Percentiles rank a stretch among this genome's conserved stretches.
phyloP scores from a whole-genome alignment of 805 yeast species.

The Teunomyces cretensis region DNA sequence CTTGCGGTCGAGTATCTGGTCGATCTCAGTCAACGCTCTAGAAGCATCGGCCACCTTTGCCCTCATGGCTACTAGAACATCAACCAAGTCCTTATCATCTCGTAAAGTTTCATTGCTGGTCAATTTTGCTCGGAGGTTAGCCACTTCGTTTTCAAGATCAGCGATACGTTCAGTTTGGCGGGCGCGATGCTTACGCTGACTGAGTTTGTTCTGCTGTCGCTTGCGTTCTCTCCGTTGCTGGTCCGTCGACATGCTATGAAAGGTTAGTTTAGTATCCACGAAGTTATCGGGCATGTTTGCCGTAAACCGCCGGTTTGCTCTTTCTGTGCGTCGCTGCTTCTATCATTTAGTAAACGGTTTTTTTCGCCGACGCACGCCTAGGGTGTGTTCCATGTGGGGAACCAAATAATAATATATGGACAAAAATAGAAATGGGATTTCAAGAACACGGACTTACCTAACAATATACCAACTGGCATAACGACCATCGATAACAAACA shows the following conservation, averaged over 20 bases:
- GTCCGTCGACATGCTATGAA: background rate
- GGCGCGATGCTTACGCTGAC: conserved; percentile 2
- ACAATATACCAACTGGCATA: background rate
- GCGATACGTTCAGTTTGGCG: conserved; percentile 1
- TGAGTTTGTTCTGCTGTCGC: conserved; percentile 4
- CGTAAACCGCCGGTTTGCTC: background rate
- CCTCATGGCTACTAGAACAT: background rate
- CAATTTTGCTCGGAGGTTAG: background rate
- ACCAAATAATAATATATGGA: background rate
- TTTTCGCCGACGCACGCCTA: conserved; percentile 2
- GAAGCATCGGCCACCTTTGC: conserved; percentile 2
- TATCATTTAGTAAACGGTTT: background rate
- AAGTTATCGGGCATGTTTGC: background rate
- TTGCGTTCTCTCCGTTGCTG: conserved; percentile 1
- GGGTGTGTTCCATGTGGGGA: background rate
- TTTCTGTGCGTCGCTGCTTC: background rate
- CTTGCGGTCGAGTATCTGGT: background rate
- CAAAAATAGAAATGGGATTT: background rate
- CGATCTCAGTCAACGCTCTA: conserved; percentile 1
- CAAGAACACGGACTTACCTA: no score
- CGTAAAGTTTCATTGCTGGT: background rate
- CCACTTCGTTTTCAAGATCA: conserved; percentile 1
- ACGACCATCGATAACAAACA: no score
- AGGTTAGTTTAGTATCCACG: background rate
- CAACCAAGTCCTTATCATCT: background rate